Evolutionary conservation across 306 rosid species (phyloP), one percentile per base, ranked within the genome.

Genomic region (Delonix regia): DNA sequence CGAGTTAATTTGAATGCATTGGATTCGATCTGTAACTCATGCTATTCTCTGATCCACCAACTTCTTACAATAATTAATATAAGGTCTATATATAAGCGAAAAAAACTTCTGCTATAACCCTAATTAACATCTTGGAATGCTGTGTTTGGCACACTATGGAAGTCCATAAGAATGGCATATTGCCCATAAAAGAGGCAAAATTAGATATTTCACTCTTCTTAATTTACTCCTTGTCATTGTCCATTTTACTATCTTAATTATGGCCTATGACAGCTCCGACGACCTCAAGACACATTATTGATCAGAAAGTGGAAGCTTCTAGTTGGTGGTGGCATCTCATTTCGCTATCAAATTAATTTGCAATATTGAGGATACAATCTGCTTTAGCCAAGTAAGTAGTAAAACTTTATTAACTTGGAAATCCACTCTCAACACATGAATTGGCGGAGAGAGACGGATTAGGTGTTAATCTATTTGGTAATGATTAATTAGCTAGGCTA

Each of bases 401-500:
- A 0, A 60, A 1, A 14, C 22, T 11, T 13, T 52, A 27, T 5
- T 24, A 27, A 3, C 59, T 45, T 13, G 3, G 21, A 70, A 70
- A 47, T 0, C 75, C 47, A 28, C 27, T 25, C n/a, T 4, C n/a
- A 59, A 28, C n/a, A 11, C 19, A 13, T 10, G n/a, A n/a, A n/a
- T n/a, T 25, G n/a, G 10, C 1, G 5, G 27, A 16, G 27, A 48
- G 45, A 70, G 6, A 6, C 11, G 9, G 13, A 62, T 16, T 9
- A n/a, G 44, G 60, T 9, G 44, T 28, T 69, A 14, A 69, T 47
- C 57, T 45, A 18, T 47, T 7, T 0, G 39, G 42, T 19, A 64
- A 36, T 69, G 8, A 69, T 69, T 69, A 45, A 69, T 69, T 27
- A n/a, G n/a, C n/a, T n/a, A 27, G 18, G 27, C 44, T 69, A 21